A percentile compares a stretch with the other conserved stretches of the same genome.
Evolutionary conservation across 371 early-diverging fungal genomes (phyloP).

Genomic region (Synchytrium microbalum): DNA sequence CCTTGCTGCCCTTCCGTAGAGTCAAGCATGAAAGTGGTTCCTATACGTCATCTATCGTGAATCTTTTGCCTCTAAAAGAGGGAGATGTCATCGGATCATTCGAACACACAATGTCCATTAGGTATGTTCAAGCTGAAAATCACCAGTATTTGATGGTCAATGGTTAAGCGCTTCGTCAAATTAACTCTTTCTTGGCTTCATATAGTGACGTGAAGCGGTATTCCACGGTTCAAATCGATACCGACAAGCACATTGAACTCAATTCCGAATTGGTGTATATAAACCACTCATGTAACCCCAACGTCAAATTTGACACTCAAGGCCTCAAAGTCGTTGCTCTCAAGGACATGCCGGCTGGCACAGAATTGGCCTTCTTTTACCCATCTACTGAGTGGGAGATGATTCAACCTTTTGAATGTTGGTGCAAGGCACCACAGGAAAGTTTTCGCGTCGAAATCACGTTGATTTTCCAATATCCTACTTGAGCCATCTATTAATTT

Average conservation of each 20-base stretch:
- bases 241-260: constrained; percentile 58
- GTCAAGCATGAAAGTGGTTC: not conserved
- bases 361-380: constrained; percentile 73
- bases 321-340: constrained; percentile 44
- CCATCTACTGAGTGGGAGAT: constrained; percentile 81
- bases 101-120: not conserved
- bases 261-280: constrained; percentile 48
- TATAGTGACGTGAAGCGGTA: constrained; percentile 39
- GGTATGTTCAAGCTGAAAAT: no score
- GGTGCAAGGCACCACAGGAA: constrained; percentile 52
- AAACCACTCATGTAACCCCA: constrained; percentile 53
- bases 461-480: not conserved
- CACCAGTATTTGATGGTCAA: no score
- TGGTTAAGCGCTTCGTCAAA: no score
- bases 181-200: not conserved
- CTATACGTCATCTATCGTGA: not conserved
- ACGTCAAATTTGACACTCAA: constrained; percentile 50
- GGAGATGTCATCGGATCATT: not conserved
- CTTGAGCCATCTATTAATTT: no score
- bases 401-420: constrained; percentile 76
- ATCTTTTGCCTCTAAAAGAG: not conserved
- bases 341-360: constrained; percentile 42
- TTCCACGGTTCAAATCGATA: constrained; percentile 56
- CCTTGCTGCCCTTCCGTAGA: no score
- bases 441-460: not conserved